Conservation (phyloP, 805 yeast genomes). For the Barnettozyma populi region DNA sequence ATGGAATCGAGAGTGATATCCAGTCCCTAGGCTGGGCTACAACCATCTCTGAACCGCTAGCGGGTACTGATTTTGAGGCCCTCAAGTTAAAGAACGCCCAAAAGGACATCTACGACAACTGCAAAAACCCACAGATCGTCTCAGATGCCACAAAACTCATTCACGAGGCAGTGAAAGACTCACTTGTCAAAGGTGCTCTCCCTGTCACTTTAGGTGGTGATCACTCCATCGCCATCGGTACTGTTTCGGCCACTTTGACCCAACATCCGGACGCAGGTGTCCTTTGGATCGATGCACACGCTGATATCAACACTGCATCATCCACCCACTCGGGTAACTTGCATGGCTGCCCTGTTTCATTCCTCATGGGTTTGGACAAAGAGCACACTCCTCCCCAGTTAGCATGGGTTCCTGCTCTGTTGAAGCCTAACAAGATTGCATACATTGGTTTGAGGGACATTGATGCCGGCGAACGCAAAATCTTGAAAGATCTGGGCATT, state of each 20-base stretch:
- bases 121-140: constrained; percentile 75
- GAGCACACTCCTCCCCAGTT: constrained; percentile 68
- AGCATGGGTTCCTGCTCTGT: constrained; percentile 69
- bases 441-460: constrained; percentile 95
- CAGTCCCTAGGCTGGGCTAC: constrained; percentile 70
- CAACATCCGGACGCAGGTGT: constrained; percentile 83
- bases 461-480: constrained; percentile 77
- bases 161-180: constrained; percentile 50
- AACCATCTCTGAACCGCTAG: constrained; percentile 47
- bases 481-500: constrained; percentile 64
- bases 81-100: constrained; percentile 34
- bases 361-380: constrained; percentile 74
- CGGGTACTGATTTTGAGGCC: constrained; percentile 39
- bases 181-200: constrained; percentile 44
- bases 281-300: constrained; percentile 97
- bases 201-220: constrained; percentile 94
- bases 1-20: constrained; percentile 63
- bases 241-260: constrained; percentile 77
- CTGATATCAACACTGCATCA: constrained; percentile 87
- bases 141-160: constrained; percentile 64
- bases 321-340: constrained; percentile 84
- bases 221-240: constrained; percentile 93
- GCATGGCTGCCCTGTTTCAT: constrained; percentile 96
- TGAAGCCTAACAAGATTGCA: constrained; percentile 68
- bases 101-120: constrained; percentile 45